phyloP scores from a whole-genome alignment of 805 yeast species.

The Ogataea degrootiae region DNA sequence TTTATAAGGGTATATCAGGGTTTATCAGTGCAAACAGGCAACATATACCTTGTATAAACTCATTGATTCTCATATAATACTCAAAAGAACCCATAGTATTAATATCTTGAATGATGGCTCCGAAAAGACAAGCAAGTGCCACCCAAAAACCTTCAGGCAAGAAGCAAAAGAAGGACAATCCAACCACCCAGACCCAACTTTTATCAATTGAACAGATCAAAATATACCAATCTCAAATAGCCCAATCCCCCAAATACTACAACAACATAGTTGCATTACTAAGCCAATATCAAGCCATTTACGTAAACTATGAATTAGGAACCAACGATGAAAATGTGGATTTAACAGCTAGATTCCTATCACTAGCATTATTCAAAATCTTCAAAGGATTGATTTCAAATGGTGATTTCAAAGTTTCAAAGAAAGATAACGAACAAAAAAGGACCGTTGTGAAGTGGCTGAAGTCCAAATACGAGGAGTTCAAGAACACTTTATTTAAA shows the following conservation, averaged over 20 bases:
- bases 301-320: slow-evolving; percentile 9
- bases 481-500: slow-evolving; percentile 39
- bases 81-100: background rate
- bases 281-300: slow-evolving; percentile 31
- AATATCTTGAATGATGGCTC: background rate
- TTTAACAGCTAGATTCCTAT: slow-evolving; percentile 32
- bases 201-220: slow-evolving; percentile 23
- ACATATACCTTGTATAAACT: background rate
- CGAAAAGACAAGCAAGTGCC: background rate
- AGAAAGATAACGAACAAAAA: slow-evolving; percentile 36
- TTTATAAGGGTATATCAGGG: background rate
- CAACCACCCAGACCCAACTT: background rate
- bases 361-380: slow-evolving; percentile 38
- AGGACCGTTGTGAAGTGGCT: slow-evolving; percentile 61
- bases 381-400: slow-evolving; percentile 46
- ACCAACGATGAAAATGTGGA: slow-evolving; percentile 20
- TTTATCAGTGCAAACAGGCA: background rate
- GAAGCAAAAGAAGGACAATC: background rate
- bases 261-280: slow-evolving; percentile 50
- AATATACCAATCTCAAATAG: slow-evolving; percentile 26
- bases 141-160: background rate
- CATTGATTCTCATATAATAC: background rate
- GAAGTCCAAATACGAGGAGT: slow-evolving; percentile 50
- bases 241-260: slow-evolving; percentile 43
- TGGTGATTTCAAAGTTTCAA: slow-evolving; percentile 34